Base-by-base conservation (phyloP, 2,329 filamentous ascomycete genomes). In the Aureobasidium sp. region DNA sequence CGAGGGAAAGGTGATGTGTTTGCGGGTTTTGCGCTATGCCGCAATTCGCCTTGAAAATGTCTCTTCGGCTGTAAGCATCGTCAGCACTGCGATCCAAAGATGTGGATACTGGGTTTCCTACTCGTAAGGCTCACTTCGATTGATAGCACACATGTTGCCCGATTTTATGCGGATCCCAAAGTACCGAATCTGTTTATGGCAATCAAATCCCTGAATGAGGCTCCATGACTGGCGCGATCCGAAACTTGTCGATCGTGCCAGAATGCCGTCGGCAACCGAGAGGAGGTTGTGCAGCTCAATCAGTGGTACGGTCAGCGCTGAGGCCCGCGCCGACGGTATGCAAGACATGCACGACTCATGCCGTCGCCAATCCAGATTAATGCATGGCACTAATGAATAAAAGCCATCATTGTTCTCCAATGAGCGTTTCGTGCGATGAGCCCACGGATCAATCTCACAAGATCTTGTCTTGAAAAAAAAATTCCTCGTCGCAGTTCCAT, bases 301-400 rank as follows among this genome's bases (percentile, higher is more conserved):
- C 30, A 21, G 42, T 47, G 42, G 42, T 14, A 24, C 41, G 41
- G 14, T 35, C 4, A 35, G 7, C 42, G 42, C 7, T 35, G 29
- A 34, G 42, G 42, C 29, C 42, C 42, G 42, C 42, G 3, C 30
- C 42, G 42, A n/a, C 8, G 30, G 42, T 47, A 47, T 47, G 42
- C 42, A 47, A 19, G 30, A 47, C 30, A 35, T n/a, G 5, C 4
- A 3, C 12, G n/a, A 11, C 4, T 29, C 29, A 12, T 34, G 30
- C 30, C 30, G 30, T 14, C 6, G 14, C 27, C 27, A 2, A 2
- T 34, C 30, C 30, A 34, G 10, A 34, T 34, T 34, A n/a, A 34
- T 34, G 30, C 30, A 14, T 14, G 8, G 10, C 30, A 34, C n/a
- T 3, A 14, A 7, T 29, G 27, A 29, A 29, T 29, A 29, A 12